Evolutionary conservation across 2,329 filamentous ascomycete genomes (phyloP), one percentile per base, ranked within the genome.

Genomic region (Parastagonospora avenae): DNA sequence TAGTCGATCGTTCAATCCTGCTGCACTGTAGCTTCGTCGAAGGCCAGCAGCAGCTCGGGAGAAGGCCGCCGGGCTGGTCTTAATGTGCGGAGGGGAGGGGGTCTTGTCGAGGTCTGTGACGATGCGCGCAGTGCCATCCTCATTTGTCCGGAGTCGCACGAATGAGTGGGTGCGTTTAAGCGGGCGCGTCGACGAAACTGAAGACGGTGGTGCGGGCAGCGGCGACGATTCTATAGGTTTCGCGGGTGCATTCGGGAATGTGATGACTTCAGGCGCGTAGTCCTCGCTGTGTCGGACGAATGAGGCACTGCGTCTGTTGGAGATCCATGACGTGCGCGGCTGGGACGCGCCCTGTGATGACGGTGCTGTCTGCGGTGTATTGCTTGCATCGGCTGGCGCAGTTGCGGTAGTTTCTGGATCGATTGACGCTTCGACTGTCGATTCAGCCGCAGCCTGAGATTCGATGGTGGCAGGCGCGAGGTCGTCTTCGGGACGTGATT

Each of bases 111-210:
- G 82, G 47, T 88, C 80, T 12, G 83, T 85, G 16, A 92, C 85
- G 44, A 97, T 81, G 64, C 93, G 89, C n/a, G 93, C 93, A 68
- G 92, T 93, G 60, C 93, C 93, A 67, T 97, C 91, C 29, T 92
- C 82, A 14, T 91, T 94, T 66, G 94, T 85, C 1, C 90, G 91
- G 27, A 97, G 80, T 42, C 91, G 87, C 50, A 96, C 82, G 27
- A 84, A 82, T 42, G 83, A 83, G 35, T 74, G 69, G 6, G 66
- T 58, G 50, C 72, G 72, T 54, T 72, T 74, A 29, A 75, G 49
- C 2, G 71, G 50, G 31, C 57, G 79, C 63, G 46, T 76, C 3
- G 19, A 24, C 5, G 19, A 24, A 8, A 19, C 19, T 19, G 37
- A 28, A 78, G 67, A 82, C 80, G 66, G 82, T n/a, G 52, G 53